Evolutionary conservation across 192 early-diverging fungal genomes (phyloP).

Genomic region (Rhizoclosmatium globosum): DNA sequence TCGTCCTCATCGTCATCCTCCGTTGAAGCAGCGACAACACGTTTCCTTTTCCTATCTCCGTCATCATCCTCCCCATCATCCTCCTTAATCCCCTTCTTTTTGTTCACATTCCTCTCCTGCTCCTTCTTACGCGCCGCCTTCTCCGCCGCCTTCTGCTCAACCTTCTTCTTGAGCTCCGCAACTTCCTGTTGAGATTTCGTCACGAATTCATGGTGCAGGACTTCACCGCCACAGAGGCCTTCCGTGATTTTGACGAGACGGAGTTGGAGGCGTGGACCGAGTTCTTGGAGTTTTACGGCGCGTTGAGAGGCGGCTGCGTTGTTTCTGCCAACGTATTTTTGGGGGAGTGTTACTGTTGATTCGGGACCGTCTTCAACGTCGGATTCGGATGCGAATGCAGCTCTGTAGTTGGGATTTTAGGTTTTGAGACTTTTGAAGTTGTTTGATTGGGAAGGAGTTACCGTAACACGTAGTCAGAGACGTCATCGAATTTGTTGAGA

Average conservation of each 20-base stretch:
- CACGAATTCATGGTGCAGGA: constrained; percentile 87
- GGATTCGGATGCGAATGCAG: constrained; percentile 85
- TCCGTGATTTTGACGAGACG: constrained; percentile 86
- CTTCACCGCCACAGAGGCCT: constrained; percentile 90
- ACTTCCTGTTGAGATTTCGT: constrained; percentile 79
- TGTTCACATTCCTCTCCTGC: constrained; percentile 86
- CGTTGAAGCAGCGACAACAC: constrained; percentile 34
- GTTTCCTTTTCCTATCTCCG: constrained; percentile 29
- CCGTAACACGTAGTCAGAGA: constrained; percentile 89
- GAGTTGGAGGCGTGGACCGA: constrained; percentile 92
- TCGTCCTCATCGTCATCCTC: constrained; percentile 49
- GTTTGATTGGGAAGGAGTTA: constrained; percentile 27
- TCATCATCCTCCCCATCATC: constrained; percentile 36
- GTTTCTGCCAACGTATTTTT: constrained; percentile 80
- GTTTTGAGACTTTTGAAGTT: too few relatives aligned
- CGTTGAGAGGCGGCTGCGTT: constrained; percentile 78
- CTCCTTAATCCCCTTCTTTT: constrained; percentile 38
- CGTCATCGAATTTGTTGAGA: constrained; percentile 82
- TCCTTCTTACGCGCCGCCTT: constrained; percentile 76
- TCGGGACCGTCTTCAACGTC: constrained; percentile 94
- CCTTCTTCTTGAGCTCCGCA: constrained; percentile 64
- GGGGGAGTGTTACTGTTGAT: constrained; percentile 81
- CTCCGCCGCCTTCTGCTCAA: constrained; percentile 67
- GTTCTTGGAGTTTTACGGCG: constrained; percentile 84
- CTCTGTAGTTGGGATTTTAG: constrained; percentile 42